phyloP scores from a whole-genome alignment of 768 basidiomycete genomes.

The Lactifluus piperatus region DNA sequence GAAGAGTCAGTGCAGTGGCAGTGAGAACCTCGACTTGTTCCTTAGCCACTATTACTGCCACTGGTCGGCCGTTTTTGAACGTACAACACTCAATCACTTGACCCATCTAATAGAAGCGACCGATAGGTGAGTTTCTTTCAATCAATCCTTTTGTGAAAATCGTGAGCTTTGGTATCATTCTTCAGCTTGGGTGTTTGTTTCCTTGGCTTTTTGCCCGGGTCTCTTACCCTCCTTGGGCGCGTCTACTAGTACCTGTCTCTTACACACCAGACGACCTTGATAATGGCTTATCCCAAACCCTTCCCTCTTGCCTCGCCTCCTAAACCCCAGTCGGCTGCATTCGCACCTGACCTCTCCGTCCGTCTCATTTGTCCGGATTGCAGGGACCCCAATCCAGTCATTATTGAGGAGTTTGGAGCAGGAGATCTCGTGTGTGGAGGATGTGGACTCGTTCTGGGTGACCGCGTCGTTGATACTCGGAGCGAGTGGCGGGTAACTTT shows the following conservation, averaged over 20 bases:
- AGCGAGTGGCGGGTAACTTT: slow-evolving; percentile 88
- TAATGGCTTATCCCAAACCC: slow-evolving; percentile 36
- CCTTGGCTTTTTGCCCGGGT: not conserved
- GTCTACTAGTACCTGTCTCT: not conserved
- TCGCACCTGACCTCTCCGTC: slow-evolving; percentile 77
- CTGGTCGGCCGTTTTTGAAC: not conserved
- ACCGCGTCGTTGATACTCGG: slow-evolving; percentile 93
- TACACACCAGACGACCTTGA: slow-evolving; percentile 2
- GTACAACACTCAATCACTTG: not conserved
- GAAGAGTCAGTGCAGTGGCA: too few relatives aligned
- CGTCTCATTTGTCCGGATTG: slow-evolving; percentile 95
- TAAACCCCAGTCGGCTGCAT: slow-evolving; percentile 50
- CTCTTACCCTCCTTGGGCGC: not conserved
- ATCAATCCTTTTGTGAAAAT: not conserved
- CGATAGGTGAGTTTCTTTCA: not conserved
- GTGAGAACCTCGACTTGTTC: not conserved
- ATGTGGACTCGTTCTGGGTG: slow-evolving; percentile 92
- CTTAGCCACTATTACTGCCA: not conserved
- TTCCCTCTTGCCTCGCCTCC: slow-evolving; percentile 63
- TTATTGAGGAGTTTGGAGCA: slow-evolving; percentile 95
- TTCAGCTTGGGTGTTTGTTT: not conserved
- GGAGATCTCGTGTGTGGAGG: slow-evolving; percentile 94
- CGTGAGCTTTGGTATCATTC: not conserved
- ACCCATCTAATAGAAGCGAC: not conserved
- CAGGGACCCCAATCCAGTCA: slow-evolving; percentile 85